Evolutionary conservation across 257 asterid genomes (phyloP).

Genomic region (Rauvolfia tetraphylla): DNA sequence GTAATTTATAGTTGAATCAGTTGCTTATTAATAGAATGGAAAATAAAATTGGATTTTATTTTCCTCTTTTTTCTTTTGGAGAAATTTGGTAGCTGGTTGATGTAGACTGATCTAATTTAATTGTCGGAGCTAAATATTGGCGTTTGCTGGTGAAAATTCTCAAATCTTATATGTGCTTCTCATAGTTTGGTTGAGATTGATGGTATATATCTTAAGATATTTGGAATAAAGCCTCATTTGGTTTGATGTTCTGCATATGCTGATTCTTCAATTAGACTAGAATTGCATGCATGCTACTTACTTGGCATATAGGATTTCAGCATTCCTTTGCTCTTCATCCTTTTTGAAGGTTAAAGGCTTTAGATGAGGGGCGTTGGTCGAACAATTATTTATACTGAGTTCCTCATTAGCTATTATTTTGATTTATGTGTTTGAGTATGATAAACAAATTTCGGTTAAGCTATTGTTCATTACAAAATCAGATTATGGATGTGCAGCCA

Average conservation of each 20-base stretch:
- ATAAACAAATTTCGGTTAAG: not conserved
- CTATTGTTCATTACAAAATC: not conserved
- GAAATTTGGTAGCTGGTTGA: not conserved
- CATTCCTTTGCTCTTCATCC: not conserved
- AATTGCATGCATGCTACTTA: not conserved
- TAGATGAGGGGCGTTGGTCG: too few relatives aligned
- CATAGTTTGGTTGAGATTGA: not conserved
- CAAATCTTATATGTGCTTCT: not conserved
- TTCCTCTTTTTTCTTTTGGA: not conserved
- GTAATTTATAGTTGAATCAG: not conserved
- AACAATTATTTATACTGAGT: too few relatives aligned
- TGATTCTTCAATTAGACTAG: not conserved
- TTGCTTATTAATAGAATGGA: slow-evolving; percentile 1
- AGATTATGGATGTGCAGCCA: not conserved
- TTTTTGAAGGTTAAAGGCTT: not conserved
- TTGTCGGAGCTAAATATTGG: not conserved
- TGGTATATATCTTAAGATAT: not conserved
- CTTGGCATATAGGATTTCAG: not conserved
- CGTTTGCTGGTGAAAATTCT: not conserved
- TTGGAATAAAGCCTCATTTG: not conserved
- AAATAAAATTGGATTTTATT: not conserved
- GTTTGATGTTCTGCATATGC: not conserved
- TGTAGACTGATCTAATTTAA: not conserved
- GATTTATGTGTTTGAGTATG: not conserved
- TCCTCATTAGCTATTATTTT: not conserved